These are phyloP conservation scores for Leucosporidium scottii DNA, from an alignment of 768 basidiomycete species.

Conservation along the genomic window DNA sequence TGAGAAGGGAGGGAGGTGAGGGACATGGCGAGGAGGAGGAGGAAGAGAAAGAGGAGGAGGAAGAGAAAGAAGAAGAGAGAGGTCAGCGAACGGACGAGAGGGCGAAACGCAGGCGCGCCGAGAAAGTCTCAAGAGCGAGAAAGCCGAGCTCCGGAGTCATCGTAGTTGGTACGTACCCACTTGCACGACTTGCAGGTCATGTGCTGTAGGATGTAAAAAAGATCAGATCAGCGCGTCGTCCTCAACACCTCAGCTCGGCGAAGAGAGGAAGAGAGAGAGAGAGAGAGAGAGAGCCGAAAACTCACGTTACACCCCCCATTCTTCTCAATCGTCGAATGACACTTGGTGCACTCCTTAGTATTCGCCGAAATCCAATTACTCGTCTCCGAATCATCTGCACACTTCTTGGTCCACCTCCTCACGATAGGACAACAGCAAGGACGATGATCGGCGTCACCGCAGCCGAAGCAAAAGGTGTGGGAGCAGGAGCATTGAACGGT, in stretches of 20 bases:
- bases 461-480: slow-evolving; percentile 93
- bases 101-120: background rate
- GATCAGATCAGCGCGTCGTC: slow-evolving; percentile 25
- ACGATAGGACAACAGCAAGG: slow-evolving; percentile 85
- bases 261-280: background rate
- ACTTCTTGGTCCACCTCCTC: slow-evolving; percentile 92
- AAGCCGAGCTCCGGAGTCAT: too few species aligned
- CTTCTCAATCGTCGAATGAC: slow-evolving; percentile 98
- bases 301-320: slow-evolving; percentile 97
- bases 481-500: slow-evolving; percentile 74
- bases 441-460: slow-evolving; percentile 81
- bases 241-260: background rate
- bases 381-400: slow-evolving; percentile 93
- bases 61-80: too few species aligned
- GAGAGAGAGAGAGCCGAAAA: slow-evolving; percentile 36
- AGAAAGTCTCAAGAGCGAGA: background rate
- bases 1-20: too few species aligned
- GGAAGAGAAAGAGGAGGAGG: too few species aligned
- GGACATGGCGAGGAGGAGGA: too few species aligned
- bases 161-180: slow-evolving; percentile 45
- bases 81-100: too few species aligned
- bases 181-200: slow-evolving; percentile 99
- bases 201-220: slow-evolving; percentile 53
- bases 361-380: slow-evolving; percentile 99
- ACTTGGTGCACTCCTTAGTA: slow-evolving; percentile 94